Base-by-base conservation (phyloP, 2,329 filamentous ascomycete species). In the Claviceps sp. region DNA sequence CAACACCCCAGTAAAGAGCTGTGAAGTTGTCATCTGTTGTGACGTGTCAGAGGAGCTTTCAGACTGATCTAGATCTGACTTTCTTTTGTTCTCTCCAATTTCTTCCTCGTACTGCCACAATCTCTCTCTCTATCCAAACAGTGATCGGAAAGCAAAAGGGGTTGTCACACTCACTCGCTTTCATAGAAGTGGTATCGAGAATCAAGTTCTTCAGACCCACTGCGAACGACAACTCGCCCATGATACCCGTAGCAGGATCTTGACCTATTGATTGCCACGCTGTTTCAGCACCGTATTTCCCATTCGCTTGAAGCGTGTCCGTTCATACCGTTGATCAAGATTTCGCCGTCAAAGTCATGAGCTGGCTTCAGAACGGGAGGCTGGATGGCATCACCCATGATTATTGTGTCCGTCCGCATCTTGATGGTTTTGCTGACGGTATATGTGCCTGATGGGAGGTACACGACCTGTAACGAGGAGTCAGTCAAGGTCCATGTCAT, bases 381-480 rank as follows among this genome's bases (percentile, higher is more conserved):
- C 37, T 71, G 62, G 4, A 66, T 70, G 1, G 70, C 64, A 53
- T 73, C 70, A n/a, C 70, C 71, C 66, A 73, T 71, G 45, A 73
- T 55, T 37, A 73, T 66, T 5, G 70, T 73, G 46, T 71, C 70
- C 0, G 70, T 71, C 50, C 69, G 68, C 65, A 72, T 67, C 4
- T 57, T 49, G 37, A 73, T 67, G 1, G 70, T 71, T 46, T 63
- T 49, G 52, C 58, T 62, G 49, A 73, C 59, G 39, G 61, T 58
- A 54, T 73, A 73, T 7, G 65, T 70, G 43, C 70, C 71, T 1
- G 69, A 64, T 0, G 69, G 69, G 42, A 73, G 64, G 48, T 71
- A 73, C 2, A 72, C 69, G 37, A 72, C 58, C 58, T 60, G 17
- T 23, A 34, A 43, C n/a, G 9, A 43, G 9, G 9, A 23, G 37